Evolutionary conservation across 148 eudicot genomes (phyloP), one percentile per base, ranked within the genome.

Genomic region (Chenopodium suecicum): DNA sequence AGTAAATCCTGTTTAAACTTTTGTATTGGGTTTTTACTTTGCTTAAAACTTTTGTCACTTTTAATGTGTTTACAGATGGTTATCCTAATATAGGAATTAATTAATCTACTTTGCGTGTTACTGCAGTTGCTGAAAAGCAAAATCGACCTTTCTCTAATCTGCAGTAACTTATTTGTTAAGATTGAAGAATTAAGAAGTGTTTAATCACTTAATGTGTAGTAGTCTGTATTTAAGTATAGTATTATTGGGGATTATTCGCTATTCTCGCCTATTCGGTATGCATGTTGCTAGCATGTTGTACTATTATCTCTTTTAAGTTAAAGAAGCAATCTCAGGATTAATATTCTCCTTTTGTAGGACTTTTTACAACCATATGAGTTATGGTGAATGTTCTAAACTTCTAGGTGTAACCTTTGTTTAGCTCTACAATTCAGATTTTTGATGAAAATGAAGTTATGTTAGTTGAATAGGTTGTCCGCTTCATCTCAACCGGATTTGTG

Each of bases 31-130:
- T 58, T 46, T 25, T 76, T 58, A 74, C 27, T 23, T 74, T 50
- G 9, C 32, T 47, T 50, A 52, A 29, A 74, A 48, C 62, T 84
- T 80, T 72, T 69, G 78, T 80, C 46, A 54, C 83, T 76, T 81
- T 76, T 82, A 65, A 74, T 81, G 66, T 74, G 79, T 80, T 17
- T 12, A 83, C 47, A 79, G 71, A 68, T 56, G 68, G 56, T 7
- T 73, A 66, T 79, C 31, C 47, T 83, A 66, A 69, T 79, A 68
- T 84, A 80, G 62, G 4, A 27, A 32, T 50, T 37, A 77, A 76
- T 71, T 37, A 41, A 65, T 41, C 10, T 47, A 76, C 86, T 80
- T 80, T 84, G 81, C 80, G 80, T 84, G 86, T 48, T 82, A 58
- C 48, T 77, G 76, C 70, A 70, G 81, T 41, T 80, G 86, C 34